Percentiles rank a stretch among this genome's conserved stretches.
These are phyloP conservation scores for Colletotrichum echinochloae DNA, from an alignment of 2,329 filamentous ascomycete species.

Conservation along the genomic window DNA sequence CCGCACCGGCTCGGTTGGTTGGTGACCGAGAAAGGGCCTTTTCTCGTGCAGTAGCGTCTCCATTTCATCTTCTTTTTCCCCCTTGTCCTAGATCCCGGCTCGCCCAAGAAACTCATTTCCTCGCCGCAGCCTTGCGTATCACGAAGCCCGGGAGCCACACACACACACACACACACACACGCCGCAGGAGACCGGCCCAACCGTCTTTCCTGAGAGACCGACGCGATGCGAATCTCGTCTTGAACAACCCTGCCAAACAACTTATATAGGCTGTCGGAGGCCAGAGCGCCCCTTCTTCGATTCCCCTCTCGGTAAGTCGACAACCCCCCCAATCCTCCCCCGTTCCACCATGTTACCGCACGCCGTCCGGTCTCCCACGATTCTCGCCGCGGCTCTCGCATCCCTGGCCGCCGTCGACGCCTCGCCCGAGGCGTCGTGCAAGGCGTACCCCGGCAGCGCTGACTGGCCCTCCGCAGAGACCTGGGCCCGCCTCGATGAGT, in stretches of 20 bases:
- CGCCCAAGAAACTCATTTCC: neutral
- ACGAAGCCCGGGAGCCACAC: no score
- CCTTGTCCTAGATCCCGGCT: neutral
- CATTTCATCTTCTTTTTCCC: neutral
- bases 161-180: no score
- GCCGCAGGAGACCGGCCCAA: no score
- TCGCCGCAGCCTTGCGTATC: neutral
- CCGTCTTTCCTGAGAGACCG: neutral
- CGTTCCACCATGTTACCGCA: neutral
- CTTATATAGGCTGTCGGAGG: neutral
- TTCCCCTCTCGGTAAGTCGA: neutral
- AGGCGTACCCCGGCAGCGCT: conserved; percentile 58
- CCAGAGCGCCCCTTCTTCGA: neutral
- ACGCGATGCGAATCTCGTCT: no score
- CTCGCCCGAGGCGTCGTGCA: conserved; percentile 51
- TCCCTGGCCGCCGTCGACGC: neutral
- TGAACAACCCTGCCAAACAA: no score
- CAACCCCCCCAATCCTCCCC: neutral
- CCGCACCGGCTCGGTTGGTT: no score
- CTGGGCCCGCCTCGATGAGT: conserved; percentile 61
- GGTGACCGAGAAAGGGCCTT: no score
- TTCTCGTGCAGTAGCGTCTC: neutral
- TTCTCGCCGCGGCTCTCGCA: neutral
- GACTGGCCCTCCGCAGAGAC: conserved; percentile 60
- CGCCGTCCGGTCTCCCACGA: no score